phyloP scores from a whole-genome alignment of 345 rosid species.

The Citrus maxima region DNA sequence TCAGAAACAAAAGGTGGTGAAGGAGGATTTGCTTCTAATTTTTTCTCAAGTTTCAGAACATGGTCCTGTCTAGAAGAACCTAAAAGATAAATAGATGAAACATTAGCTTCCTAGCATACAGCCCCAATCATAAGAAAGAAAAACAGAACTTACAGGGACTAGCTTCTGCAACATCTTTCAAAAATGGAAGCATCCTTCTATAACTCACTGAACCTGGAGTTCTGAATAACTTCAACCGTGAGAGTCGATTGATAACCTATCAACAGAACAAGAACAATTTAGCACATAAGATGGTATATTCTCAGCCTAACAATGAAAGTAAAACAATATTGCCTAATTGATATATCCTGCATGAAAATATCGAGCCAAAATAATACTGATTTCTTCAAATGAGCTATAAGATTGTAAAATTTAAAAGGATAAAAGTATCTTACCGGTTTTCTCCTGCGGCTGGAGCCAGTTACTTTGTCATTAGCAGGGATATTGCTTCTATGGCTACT shows the following conservation, averaged over 20 bases:
- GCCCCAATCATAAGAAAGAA: neutral
- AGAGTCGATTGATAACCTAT: slow-evolving; percentile 36
- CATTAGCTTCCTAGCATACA: neutral
- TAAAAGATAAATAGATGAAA: neutral
- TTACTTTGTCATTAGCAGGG: neutral
- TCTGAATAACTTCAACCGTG: slow-evolving; percentile 43
- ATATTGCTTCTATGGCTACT: slow-evolving; percentile 4
- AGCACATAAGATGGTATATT: slow-evolving; percentile 4
- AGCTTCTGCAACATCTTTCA: slow-evolving; percentile 38
- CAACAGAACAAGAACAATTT: slow-evolving; percentile 12
- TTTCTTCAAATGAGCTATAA: neutral
- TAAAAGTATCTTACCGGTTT: slow-evolving; percentile 45
- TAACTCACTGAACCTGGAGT: slow-evolving; percentile 54
- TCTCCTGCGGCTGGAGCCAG: slow-evolving; percentile 28
- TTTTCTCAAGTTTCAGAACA: slow-evolving; percentile 20
- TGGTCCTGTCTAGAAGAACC: slow-evolving; percentile 23
- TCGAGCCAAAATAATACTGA: neutral
- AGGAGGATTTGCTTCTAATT: slow-evolving; percentile 9
- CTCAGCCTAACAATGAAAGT: neutral
- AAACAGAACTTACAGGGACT: slow-evolving; percentile 39
- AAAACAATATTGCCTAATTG: neutral
- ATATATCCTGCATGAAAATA: neutral
- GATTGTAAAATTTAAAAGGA: neutral
- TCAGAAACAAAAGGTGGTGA: slow-evolving; percentile 13
- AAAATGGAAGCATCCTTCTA: slow-evolving; percentile 73